These are phyloP conservation scores for Tolypocladium cylindrosporum DNA, from an alignment of 2,329 filamentous ascomycete genomes.

Conservation along the genomic window DNA sequence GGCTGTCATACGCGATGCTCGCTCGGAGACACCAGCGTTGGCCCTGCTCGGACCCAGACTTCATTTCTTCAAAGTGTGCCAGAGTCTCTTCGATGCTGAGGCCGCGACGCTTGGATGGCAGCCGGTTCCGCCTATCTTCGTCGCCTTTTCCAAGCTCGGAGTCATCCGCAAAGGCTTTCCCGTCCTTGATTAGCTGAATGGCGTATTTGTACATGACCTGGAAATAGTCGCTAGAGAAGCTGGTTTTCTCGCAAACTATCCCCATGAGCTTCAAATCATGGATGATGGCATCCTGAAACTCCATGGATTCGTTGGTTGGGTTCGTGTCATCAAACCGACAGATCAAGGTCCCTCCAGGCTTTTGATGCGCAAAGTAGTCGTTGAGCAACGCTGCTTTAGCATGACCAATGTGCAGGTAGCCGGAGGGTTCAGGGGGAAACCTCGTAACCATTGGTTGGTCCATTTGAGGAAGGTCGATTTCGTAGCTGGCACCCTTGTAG, in stretches of 20 bases:
- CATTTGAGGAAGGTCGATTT: constrained; percentile 67
- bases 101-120: constrained; percentile 78
- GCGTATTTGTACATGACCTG: constrained; percentile 73
- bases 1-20: constrained; percentile 83
- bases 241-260: constrained; percentile 68
- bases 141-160: constrained; percentile 77
- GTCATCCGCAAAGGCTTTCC: constrained; percentile 80
- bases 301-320: constrained; percentile 82
- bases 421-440: constrained; percentile 82
- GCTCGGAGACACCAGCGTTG: constrained; percentile 84
- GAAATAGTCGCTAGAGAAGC: constrained; percentile 86
- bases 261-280: constrained; percentile 79
- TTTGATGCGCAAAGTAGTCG: constrained; percentile 87
- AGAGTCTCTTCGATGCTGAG: constrained; percentile 73
- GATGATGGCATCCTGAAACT: constrained; percentile 80
- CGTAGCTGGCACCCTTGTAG: constrained; percentile 69
- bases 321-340: constrained; percentile 92
- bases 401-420: constrained; percentile 83
- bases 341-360: constrained; percentile 74
- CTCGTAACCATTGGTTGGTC: constrained; percentile 75
- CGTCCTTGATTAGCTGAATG: constrained; percentile 66
- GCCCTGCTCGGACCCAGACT: constrained; percentile 66
- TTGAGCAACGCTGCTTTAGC: constrained; percentile 80
- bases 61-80: constrained; percentile 87
- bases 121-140: constrained; percentile 65